Evolutionary conservation across 2,329 filamentous ascomycete species (phyloP), one percentile per base, ranked within the genome.

Genomic region (Colletotrichum lupini): DNA sequence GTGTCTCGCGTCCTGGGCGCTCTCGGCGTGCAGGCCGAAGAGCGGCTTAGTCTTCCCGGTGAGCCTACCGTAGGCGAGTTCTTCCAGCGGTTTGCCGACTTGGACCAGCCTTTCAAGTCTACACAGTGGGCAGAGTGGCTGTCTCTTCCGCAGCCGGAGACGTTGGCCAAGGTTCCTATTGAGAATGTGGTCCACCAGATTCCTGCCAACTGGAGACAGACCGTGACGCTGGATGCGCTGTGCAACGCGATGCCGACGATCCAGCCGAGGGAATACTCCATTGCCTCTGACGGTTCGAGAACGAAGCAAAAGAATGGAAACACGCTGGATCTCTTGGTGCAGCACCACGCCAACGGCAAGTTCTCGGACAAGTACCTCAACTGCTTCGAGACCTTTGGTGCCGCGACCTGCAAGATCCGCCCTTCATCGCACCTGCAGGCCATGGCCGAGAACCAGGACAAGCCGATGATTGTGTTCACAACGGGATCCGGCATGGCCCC

Each of bases 401-500:
- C 67, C 11, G 46, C 70, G n/a, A 70, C 63, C 26, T 74, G 72
- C 63, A 74, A 68, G 59, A 74, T 74, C 3, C 72, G 72, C 8
- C 58, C 62, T 14, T 72, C 63, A 2, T 59, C 63, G 0, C 72
- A 72, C 37, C 58, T 74, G 7, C 57, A 68, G 30, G 42, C 46
- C 1, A 74, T 74, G 8, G 72, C 59, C 1, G 56, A 64, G 16
- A 63, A 64, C 68, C 22, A 53, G 6, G 58, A 72, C 16, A 58
- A 37, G 58, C 68, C 72, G 14, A 72, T 42, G 49, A 67, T 74
- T 5, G 59, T 74, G 32, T 74, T 74, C 37, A 74, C 72, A 8
- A 74, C 72, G 3, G 72, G 72, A 5, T 74, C 72, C 26, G 72
- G 72, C 12, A 74, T 74, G 42, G 72, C 72, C 8, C 72, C 72